These are phyloP conservation scores for Anethum foeniculum DNA, from an alignment of 140 eudicot species.

Conservation along the genomic window DNA sequence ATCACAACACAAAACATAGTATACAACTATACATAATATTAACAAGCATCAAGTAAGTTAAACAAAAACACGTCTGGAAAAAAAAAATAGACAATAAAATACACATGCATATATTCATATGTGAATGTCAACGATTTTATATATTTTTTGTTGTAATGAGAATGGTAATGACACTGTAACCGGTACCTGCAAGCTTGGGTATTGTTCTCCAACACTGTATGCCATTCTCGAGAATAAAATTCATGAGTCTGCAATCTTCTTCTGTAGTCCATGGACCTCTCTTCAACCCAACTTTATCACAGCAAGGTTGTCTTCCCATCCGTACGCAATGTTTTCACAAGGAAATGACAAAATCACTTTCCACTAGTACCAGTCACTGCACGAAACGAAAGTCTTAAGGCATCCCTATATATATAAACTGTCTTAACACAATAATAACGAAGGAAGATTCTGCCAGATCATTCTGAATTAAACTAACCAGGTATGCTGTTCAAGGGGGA, in stretches of 20 bases:
- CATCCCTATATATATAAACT: neutral
- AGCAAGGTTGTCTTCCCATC: constrained; percentile 82
- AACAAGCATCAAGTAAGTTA: neutral
- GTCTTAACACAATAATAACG: neutral
- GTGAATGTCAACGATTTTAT: neutral
- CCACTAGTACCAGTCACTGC: neutral
- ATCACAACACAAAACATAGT: neutral
- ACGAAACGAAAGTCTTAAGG: neutral
- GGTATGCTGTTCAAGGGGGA: constrained; percentile 11
- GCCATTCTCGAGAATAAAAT: constrained; percentile 54
- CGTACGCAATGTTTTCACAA: neutral
- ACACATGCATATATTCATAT: neutral
- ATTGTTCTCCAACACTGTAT: constrained; percentile 74
- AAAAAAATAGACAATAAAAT: neutral
- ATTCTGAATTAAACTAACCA: neutral
- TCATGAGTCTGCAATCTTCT: constrained; percentile 66
- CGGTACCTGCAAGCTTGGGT: constrained; percentile 68
- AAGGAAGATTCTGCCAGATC: constrained; percentile 14
- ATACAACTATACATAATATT: no score
- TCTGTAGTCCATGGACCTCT: constrained; percentile 84
- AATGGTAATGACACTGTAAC: neutral
- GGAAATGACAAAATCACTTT: neutral
- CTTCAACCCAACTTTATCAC: constrained; percentile 68
- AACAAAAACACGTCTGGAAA: neutral
- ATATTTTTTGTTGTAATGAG: neutral